Conservation (phyloP, 2,329 filamentous ascomycete species). For the Ilyonectria robusta region DNA sequence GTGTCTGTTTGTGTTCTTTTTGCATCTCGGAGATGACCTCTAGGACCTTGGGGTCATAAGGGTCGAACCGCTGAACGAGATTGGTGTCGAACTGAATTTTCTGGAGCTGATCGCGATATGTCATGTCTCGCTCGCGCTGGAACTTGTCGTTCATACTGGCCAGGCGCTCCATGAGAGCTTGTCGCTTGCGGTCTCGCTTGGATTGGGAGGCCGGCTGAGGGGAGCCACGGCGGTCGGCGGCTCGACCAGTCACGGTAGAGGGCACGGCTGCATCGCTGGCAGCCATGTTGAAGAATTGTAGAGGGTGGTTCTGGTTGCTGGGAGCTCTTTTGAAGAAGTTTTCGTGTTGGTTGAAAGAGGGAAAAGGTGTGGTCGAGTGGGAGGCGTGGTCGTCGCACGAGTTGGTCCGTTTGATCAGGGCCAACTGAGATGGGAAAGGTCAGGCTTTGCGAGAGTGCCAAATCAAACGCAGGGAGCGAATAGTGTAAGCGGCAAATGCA, state of each 20-base stretch:
- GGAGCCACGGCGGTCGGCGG: slow-evolving; percentile 54
- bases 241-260: slow-evolving; percentile 50
- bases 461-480: slow-evolving; percentile 10
- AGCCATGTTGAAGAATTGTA: slow-evolving; percentile 52
- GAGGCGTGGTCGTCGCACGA: slow-evolving; percentile 8
- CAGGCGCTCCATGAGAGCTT: slow-evolving; percentile 84
- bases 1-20: slow-evolving; percentile 66
- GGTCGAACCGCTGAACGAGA: slow-evolving; percentile 87
- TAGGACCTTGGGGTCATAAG: slow-evolving; percentile 80
- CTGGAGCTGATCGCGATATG: slow-evolving; percentile 91
- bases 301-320: slow-evolving; percentile 10
- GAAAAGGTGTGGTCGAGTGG: slow-evolving; percentile 12
- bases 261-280: slow-evolving; percentile 55
- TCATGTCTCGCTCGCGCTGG: slow-evolving; percentile 82
- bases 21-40: slow-evolving; percentile 78
- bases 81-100: slow-evolving; percentile 93
- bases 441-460: slow-evolving; percentile 18
- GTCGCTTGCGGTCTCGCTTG: slow-evolving; percentile 92
- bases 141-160: slow-evolving; percentile 83
- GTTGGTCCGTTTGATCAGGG: slow-evolving; percentile 11
- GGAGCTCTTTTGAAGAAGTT: neutral
- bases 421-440: neutral
- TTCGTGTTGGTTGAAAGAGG: neutral
- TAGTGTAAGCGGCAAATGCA: slow-evolving; percentile 3
- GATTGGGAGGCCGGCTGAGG: slow-evolving; percentile 67